A percentile compares a stretch with the other conserved stretches of the same genome.
Conservation (phyloP, 208 protist species). For the Porcisia hertigi region DNA sequence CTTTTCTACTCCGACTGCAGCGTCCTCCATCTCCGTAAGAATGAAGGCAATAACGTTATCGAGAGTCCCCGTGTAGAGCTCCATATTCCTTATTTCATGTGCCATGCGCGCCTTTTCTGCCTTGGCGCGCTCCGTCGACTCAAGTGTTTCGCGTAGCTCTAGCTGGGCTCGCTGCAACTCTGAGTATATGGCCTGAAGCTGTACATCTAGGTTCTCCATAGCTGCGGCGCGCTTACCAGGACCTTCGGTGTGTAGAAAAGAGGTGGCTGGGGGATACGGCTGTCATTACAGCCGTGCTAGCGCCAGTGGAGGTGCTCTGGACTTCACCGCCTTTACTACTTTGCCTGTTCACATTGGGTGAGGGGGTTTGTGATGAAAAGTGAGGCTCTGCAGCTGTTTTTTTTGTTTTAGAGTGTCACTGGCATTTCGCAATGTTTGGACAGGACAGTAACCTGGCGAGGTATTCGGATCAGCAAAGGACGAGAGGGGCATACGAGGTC, state of each 20-base stretch:
- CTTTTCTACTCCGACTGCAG: conserved; percentile 14
- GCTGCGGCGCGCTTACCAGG: conserved; percentile 3
- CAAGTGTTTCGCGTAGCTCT: conserved; percentile 6
- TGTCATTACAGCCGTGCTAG: neutral
- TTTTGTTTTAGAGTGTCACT: neutral
- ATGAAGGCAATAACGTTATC: conserved; percentile 24
- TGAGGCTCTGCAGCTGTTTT: neutral
- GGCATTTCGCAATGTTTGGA: neutral
- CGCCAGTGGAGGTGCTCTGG: neutral
- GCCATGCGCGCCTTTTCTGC: neutral
- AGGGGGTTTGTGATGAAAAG: neutral
- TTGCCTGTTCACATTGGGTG: neutral
- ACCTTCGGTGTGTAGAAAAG: neutral
- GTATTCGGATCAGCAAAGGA: neutral
- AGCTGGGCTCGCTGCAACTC: conserved; percentile 4
- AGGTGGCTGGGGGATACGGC: neutral
- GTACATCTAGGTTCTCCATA: neutral
- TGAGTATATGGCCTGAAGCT: neutral
- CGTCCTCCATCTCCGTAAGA: conserved; percentile 15
- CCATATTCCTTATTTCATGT: conserved; percentile 7
- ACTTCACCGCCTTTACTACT: neutral
- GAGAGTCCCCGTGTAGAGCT: conserved; percentile 19
- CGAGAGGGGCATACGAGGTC: neutral
- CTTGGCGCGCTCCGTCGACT: conserved; percentile 7
- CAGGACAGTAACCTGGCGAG: neutral